phyloP scores from a whole-genome alignment of 1,284 basidiomycete species.

The Malassezia pachydermatis region DNA sequence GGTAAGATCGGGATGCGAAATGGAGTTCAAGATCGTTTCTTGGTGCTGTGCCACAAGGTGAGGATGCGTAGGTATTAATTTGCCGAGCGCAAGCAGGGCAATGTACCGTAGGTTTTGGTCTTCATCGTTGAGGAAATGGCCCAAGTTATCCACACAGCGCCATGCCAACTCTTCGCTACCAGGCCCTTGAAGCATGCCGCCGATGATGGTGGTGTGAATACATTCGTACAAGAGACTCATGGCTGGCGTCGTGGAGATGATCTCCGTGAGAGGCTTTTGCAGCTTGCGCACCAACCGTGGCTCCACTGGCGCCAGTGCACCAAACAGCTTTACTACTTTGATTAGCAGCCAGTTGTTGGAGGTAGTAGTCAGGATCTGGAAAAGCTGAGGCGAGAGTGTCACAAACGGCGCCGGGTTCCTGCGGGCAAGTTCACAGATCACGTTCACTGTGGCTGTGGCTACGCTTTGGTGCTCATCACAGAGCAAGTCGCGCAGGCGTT shows the following conservation, averaged over 20 bases:
- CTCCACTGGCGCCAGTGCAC: slow-evolving; percentile 64
- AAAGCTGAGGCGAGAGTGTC: slow-evolving; percentile 69
- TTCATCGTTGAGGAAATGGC: slow-evolving; percentile 76
- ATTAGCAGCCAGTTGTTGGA: slow-evolving; percentile 99
- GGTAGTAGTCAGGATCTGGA: slow-evolving; percentile 83
- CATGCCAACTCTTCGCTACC: slow-evolving; percentile 61
- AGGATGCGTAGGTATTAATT: slow-evolving; percentile 86
- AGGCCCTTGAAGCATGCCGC: slow-evolving; percentile 65
- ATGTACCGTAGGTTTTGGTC: slow-evolving; percentile 97
- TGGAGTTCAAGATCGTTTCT: slow-evolving; percentile 75
- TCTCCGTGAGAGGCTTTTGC: slow-evolving; percentile 78
- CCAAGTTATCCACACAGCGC: slow-evolving; percentile 85
- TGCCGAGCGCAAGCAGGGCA: slow-evolving; percentile 81
- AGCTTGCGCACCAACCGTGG: slow-evolving; percentile 87
- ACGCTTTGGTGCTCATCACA: slow-evolving; percentile 56
- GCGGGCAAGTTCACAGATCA: slow-evolving; percentile 77
- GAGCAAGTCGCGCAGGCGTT: slow-evolving; percentile 62
- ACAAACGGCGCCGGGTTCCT: slow-evolving; percentile 36
- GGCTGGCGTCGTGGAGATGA: slow-evolving; percentile 89
- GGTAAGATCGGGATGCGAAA: slow-evolving; percentile 86
- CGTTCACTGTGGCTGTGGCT: slow-evolving; percentile 80
- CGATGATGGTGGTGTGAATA: slow-evolving; percentile 93
- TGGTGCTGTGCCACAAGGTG: slow-evolving; percentile 84
- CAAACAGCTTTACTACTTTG: slow-evolving; percentile 75
- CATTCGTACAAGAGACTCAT: slow-evolving; percentile 96